Percentiles rank a stretch among this genome's conserved stretches.
phyloP scores from a whole-genome alignment of 495 filamentous ascomycete species.

The Cercophora sp. region DNA sequence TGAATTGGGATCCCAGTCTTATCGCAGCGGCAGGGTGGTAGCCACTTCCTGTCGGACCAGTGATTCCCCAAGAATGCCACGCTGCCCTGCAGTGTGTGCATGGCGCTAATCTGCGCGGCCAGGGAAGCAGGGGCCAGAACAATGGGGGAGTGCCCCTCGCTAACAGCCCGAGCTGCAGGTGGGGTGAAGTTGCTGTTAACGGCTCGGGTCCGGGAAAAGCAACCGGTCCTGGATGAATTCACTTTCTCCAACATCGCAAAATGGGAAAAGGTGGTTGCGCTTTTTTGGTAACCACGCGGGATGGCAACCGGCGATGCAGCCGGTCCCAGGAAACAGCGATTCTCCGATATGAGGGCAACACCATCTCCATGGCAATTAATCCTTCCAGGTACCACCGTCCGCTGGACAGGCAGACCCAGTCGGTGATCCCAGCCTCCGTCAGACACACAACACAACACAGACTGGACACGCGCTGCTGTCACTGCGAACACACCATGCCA shows the following conservation, averaged over 20 bases:
- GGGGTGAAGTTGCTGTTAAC: slow-evolving; percentile 9
- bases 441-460: too few relatives aligned
- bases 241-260: too few relatives aligned
- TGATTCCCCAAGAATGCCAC: slow-evolving; percentile 14
- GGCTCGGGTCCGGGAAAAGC: slow-evolving; percentile 10
- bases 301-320: slow-evolving; percentile 6
- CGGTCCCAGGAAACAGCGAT: slow-evolving; percentile 7
- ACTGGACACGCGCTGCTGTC: slow-evolving; percentile 5
- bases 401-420: too few relatives aligned
- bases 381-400: slow-evolving; percentile 10
- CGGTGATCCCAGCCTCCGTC: not conserved
- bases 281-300: not conserved
- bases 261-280: too few relatives aligned
- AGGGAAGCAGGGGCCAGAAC: slow-evolving; percentile 16
- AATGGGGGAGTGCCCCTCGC: slow-evolving; percentile 7
- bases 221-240: slow-evolving; percentile 15
- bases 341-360: slow-evolving; percentile 3
- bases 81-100: slow-evolving; percentile 16
- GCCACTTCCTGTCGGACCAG: slow-evolving; percentile 6
- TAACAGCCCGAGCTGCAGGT: slow-evolving; percentile 11
- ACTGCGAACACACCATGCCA: too few relatives aligned
- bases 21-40: slow-evolving; percentile 17
- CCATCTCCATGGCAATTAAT: slow-evolving; percentile 9
- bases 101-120: slow-evolving; percentile 18
- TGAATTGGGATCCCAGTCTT: slow-evolving; percentile 27